Conservation (phyloP, 1,284 basidiomycete genomes). For the Anthracocystis panici-leucophaei region DNA sequence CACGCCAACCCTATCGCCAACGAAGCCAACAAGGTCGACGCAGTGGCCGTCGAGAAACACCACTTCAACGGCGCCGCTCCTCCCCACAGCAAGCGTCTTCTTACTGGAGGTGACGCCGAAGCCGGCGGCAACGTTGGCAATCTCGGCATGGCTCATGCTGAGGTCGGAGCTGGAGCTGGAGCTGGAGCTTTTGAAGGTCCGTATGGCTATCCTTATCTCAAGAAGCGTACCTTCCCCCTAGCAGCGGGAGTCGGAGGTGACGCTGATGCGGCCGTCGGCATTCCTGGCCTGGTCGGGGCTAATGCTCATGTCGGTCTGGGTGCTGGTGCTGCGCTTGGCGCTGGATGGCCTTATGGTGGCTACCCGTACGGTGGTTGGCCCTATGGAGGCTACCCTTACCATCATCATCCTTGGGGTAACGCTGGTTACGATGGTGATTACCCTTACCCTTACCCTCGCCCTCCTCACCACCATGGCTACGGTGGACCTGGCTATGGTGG, state of each 20-base stretch:
- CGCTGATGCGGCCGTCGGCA: neutral
- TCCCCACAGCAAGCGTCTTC: neutral
- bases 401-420: neutral
- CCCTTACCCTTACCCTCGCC: too few species aligned
- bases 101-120: neutral
- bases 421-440: neutral
- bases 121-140: slow-evolving; percentile 8
- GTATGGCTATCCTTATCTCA: neutral
- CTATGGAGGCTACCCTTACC: neutral
- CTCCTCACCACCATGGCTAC: neutral
- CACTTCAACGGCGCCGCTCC: neutral
- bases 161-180: neutral
- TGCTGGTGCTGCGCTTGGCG: neutral
- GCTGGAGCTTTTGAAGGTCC: slow-evolving; percentile 1
- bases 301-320: neutral
- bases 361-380: neutral
- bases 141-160: neutral
- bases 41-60: slow-evolving; percentile 9
- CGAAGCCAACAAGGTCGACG: neutral
- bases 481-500: neutral
- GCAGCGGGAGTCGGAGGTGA: neutral
- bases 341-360: neutral
- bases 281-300: neutral
- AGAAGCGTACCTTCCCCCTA: too few species aligned
- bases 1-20: slow-evolving; percentile 7